Base-by-base conservation (phyloP, 129 eudicot genomes). In the Lonicera japonica region DNA sequence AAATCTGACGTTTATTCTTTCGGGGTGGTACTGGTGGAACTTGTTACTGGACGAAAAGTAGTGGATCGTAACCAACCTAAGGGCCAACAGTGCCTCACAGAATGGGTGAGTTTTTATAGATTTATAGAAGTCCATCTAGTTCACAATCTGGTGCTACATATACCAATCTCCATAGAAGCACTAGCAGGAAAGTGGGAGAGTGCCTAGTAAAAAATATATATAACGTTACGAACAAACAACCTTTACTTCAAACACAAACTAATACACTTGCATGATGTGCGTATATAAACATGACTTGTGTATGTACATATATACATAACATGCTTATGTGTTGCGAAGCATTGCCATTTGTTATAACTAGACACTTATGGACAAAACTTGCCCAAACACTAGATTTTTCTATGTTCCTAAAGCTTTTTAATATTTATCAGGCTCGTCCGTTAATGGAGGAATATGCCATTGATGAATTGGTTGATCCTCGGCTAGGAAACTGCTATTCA, bases 41-140 rank as follows among this genome's bases (percentile, higher is more conserved):
- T 88, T 55, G 89, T 88, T 21, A 88, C 94, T 2, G 96, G 96
- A 22, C 77, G 96, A 47, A 88, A 88, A 75, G 96, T 94, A 19
- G 94, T 88, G 73, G 96, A 88, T 75, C 83, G 84, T 70, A 85
- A 75, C 81, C 74, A 89, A 60, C 96, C 96, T 8, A 88, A 82
- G 75, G 96, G 96, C 74, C 96, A 88, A 67, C 96, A 88, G 69
- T 88, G 90, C 70, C 94, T 88, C 36, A 79, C 94, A 16, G 97
- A 88, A 73, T 88, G 96, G 96, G 96, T 88, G 56, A 36, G 76
- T 71, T 48, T 38, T 21, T 50, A 22, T 0, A 25, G 43, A n/a
- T 55, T 38, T 36, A 40, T 15, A 20, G 14, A 13, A 0, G n/a
- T 16, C 7, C 13, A 21, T 54, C 22, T 46, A 59, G 20, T 34